These are phyloP conservation scores for Paramecium pentaurelia DNA, from an alignment of 73 alveolate genomes.

Conservation along the genomic window DNA sequence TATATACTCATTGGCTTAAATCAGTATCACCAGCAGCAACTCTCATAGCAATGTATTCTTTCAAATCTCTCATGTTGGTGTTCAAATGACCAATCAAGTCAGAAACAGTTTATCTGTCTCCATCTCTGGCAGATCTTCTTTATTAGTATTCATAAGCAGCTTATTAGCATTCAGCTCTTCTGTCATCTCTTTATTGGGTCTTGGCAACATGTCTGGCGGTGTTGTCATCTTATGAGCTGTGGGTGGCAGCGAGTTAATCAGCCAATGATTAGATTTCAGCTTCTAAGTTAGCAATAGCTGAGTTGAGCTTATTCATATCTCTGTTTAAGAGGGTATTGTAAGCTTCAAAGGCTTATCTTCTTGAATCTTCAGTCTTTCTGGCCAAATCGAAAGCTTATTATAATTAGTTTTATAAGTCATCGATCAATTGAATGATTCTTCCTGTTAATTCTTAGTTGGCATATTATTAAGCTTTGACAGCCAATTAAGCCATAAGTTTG, in stretches of 20 bases:
- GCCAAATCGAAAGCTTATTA: constrained; percentile 57
- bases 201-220: constrained; percentile 39
- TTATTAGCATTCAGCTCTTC: constrained; percentile 64
- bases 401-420: constrained; percentile 50
- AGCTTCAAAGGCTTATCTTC: neutral
- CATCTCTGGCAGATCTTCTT: constrained; percentile 61
- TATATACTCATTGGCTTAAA: neutral
- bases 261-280: constrained; percentile 56
- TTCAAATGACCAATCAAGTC: constrained; percentile 39
- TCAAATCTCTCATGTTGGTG: constrained; percentile 44
- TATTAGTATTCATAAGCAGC: constrained; percentile 54
- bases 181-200: constrained; percentile 60
- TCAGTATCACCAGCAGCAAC: constrained; percentile 51
- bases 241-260: constrained; percentile 43
- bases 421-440: constrained; percentile 43
- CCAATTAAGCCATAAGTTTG: constrained; percentile 52
- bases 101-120: constrained; percentile 42
- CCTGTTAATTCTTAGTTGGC: constrained; percentile 53
- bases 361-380: constrained; percentile 53
- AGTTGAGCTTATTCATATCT: constrained; percentile 51
- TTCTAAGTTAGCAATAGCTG: constrained; percentile 59
- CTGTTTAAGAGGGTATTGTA: neutral
- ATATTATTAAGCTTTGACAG: constrained; percentile 8
- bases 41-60: constrained; percentile 45
- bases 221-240: constrained; percentile 32